A percentile compares a stretch with the other conserved stretches of the same genome.
These are phyloP conservation scores for Globisporangium orthogonon DNA, from an alignment of 352 stramenopile genomes.

Conservation along the genomic window DNA sequence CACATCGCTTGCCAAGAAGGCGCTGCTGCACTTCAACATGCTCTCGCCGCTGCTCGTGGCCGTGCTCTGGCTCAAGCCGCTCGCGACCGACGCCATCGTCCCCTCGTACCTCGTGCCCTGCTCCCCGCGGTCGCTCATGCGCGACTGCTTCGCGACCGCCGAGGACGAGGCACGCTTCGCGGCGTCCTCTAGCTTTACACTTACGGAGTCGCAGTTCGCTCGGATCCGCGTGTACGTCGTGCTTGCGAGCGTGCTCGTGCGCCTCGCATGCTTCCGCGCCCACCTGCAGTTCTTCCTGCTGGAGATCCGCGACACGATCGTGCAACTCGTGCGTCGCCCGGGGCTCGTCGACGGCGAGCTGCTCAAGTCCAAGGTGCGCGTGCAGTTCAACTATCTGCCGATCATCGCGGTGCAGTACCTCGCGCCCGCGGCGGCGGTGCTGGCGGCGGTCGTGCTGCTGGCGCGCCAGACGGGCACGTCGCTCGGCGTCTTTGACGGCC, in stretches of 20 bases:
- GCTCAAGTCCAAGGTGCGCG: constrained; percentile 59
- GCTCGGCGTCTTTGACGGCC: constrained; percentile 29
- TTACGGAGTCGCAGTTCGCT: constrained; percentile 56
- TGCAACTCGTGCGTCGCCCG: constrained; percentile 38
- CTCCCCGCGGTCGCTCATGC: constrained; percentile 26
- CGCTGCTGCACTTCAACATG: constrained; percentile 68
- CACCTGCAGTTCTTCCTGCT: constrained; percentile 78
- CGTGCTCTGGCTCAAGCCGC: constrained; percentile 46
- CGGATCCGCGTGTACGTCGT: constrained; percentile 44
- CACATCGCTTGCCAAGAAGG: constrained; percentile 22
- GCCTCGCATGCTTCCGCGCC: constrained; percentile 45
- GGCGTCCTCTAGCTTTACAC: constrained; percentile 6
- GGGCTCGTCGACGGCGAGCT: constrained; percentile 50
- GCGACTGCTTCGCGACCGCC: constrained; percentile 44
- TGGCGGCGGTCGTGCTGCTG: constrained; percentile 42
- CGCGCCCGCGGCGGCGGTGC: constrained; percentile 35
- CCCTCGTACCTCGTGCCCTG: constrained; percentile 42
- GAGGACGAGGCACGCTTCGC: constrained; percentile 21
- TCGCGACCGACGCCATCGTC: constrained; percentile 43
- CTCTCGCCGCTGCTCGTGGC: constrained; percentile 50
- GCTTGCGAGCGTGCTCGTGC: constrained; percentile 36
- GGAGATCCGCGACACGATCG: constrained; percentile 64
- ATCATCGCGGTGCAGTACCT: constrained; percentile 79
- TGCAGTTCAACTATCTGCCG: constrained; percentile 80
- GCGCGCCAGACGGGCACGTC: constrained; percentile 48